Evolutionary conservation across 129 eudicot species (phyloP).

Genomic region (Tagetes patula): DNA sequence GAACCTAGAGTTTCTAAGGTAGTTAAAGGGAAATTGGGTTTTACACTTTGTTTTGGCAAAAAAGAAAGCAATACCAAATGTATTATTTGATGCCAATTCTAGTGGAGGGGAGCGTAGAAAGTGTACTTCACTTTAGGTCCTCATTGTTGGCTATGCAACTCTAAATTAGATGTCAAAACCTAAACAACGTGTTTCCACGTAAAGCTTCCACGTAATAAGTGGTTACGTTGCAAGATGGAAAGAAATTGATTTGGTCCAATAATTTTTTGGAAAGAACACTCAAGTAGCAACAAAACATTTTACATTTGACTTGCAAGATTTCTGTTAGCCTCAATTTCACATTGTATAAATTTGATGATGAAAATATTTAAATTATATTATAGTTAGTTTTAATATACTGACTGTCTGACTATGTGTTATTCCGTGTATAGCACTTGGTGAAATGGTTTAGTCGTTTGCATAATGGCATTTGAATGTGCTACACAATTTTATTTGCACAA

Average conservation of each 20-base stretch:
- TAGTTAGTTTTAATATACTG: not conserved
- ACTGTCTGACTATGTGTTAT: not conserved
- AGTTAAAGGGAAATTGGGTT: not conserved
- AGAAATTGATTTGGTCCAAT: not conserved
- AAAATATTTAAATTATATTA: not conserved
- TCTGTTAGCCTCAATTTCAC: not conserved
- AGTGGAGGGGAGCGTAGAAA: not conserved
- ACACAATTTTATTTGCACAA: too few relatives aligned
- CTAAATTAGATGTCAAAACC: not conserved
- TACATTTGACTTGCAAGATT: not conserved
- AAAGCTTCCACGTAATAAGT: not conserved
- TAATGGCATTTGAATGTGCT: too few relatives aligned
- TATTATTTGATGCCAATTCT: not conserved
- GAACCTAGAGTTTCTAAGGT: not conserved
- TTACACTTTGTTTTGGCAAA: not conserved
- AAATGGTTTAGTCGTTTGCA: not conserved
- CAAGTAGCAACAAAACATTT: not conserved
- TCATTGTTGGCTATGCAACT: not conserved
- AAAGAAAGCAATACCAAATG: not conserved
- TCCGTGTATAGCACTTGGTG: not conserved
- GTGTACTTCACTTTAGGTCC: not conserved
- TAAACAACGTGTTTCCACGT: not conserved
- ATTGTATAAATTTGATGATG: not conserved
- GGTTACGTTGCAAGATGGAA: not conserved
- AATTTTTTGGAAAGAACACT: conserved; percentile 7